Conservation (phyloP, 2,329 filamentous ascomycete species). For the Colletotrichum limetticola region DNA sequence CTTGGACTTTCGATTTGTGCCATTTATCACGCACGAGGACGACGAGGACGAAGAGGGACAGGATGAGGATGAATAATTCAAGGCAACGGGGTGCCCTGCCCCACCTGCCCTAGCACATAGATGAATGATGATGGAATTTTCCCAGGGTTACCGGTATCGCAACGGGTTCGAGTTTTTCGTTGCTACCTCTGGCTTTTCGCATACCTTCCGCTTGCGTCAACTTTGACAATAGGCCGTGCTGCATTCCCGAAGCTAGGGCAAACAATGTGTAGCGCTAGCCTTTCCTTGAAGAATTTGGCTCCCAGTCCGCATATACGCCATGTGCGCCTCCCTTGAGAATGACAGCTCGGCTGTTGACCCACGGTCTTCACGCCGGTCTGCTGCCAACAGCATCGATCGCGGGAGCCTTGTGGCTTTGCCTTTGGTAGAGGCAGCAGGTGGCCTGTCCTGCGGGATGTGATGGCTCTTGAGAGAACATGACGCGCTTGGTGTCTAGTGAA, state of each 20-base stretch:
- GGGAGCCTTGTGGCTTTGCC: neutral
- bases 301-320: neutral
- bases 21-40: slow-evolving; percentile 72
- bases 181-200: neutral
- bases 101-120: neutral
- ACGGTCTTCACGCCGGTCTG: neutral
- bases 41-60: slow-evolving; percentile 55
- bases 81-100: neutral
- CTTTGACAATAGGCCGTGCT: slow-evolving; percentile 9
- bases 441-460: neutral
- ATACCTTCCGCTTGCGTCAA: slow-evolving; percentile 24
- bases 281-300: slow-evolving; percentile 16
- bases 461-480: neutral
- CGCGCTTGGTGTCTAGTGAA: slow-evolving; percentile 5
- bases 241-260: slow-evolving; percentile 21
- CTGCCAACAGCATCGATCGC: neutral
- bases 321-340: slow-evolving; percentile 2
- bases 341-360: slow-evolving; percentile 9
- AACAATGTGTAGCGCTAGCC: slow-evolving; percentile 10
- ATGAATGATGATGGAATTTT: neutral
- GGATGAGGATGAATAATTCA: slow-evolving; percentile 38
- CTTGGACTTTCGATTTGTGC: slow-evolving; percentile 85
- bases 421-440: neutral
- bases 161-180: neutral
- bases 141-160: no score